Evolutionary conservation across 2,329 filamentous ascomycete species (phyloP), one percentile per base, ranked within the genome.

Genomic region (Botrytis paeoniae): DNA sequence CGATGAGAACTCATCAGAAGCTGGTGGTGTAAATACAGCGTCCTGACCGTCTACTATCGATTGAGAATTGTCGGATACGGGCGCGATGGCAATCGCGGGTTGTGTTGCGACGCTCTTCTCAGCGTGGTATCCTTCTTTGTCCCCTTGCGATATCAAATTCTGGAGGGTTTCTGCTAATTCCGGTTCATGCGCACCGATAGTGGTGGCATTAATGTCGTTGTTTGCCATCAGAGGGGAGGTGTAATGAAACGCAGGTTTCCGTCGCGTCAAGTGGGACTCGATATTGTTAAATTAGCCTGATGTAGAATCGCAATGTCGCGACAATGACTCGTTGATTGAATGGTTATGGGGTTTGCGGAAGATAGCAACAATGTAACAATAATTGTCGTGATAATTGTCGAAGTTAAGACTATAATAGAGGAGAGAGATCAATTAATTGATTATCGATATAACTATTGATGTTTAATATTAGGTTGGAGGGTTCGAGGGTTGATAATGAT

Each of bases 51-150:
- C 82, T 32, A 78, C 82, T 22, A 85, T 86, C 48, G 82, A 83
- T 78, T 86, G 84, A 8, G 84, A 85, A 74, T 83, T 82, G 79
- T 82, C 82, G 77, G 81, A 83, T 25, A 82, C 83, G 72, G 72
- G 70, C 73, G 69, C 66, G 68, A 60, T 70, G 73, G 64, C 65
- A 43, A 29, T 37, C 71, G 29, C 37, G 70, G 70, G 57, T 43
- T 71, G 61, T 59, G 37, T 59, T 57, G 59, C 45, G 37, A 54
- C 35, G 39, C 12, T 32, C 48, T 69, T 25, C 54, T 29, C 51
- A 4, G 35, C 39, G 41, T 20, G n/a, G 14, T 57, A 22, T 35
- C n/a, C 62, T 62, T 12, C 54, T 63, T 54, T 45, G 9, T 20
- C 35, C 41, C 41, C 54, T 43, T 32, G 65, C 29, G 71, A 69